phyloP scores from a whole-genome alignment of 164 flowering plant species.

The Vitis amurensis region DNA sequence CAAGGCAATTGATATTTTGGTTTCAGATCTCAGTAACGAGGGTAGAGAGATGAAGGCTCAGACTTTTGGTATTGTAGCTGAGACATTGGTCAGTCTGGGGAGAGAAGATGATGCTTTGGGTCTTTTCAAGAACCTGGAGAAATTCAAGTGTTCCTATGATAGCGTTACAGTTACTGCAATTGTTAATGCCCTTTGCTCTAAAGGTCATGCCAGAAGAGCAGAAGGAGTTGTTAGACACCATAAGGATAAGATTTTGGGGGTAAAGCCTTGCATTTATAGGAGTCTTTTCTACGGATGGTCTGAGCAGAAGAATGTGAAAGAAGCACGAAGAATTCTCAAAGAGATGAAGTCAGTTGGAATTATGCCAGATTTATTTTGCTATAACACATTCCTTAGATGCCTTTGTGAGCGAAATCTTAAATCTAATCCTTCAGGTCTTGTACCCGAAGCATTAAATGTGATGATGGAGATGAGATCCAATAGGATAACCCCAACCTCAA shows the following conservation, averaged over 20 bases:
- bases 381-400: slow-evolving; percentile 59
- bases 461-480: slow-evolving; percentile 71
- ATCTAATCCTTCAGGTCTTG: slow-evolving; percentile 70
- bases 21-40: slow-evolving; percentile 53
- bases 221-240: slow-evolving; percentile 65
- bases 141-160: slow-evolving; percentile 59
- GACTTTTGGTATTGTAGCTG: slow-evolving; percentile 59
- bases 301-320: slow-evolving; percentile 53
- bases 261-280: slow-evolving; percentile 43
- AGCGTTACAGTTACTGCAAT: slow-evolving; percentile 41
- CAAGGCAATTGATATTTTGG: slow-evolving; percentile 54
- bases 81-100: slow-evolving; percentile 55
- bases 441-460: slow-evolving; percentile 60
- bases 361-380: slow-evolving; percentile 49
- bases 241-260: slow-evolving; percentile 44
- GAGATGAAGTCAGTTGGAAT: slow-evolving; percentile 60
- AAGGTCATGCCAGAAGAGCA: slow-evolving; percentile 72
- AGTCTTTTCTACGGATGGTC: slow-evolving; percentile 69
- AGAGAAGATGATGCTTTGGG: slow-evolving; percentile 75
- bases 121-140: slow-evolving; percentile 66
- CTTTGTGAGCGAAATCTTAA: slow-evolving; percentile 60
- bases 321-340: slow-evolving; percentile 51
- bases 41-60: slow-evolving; percentile 46
- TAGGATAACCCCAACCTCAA: slow-evolving; percentile 44
- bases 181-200: slow-evolving; percentile 63